Evolutionary conservation across 495 filamentous ascomycete species (phyloP).

Genomic region (Neurospora sp.): DNA sequence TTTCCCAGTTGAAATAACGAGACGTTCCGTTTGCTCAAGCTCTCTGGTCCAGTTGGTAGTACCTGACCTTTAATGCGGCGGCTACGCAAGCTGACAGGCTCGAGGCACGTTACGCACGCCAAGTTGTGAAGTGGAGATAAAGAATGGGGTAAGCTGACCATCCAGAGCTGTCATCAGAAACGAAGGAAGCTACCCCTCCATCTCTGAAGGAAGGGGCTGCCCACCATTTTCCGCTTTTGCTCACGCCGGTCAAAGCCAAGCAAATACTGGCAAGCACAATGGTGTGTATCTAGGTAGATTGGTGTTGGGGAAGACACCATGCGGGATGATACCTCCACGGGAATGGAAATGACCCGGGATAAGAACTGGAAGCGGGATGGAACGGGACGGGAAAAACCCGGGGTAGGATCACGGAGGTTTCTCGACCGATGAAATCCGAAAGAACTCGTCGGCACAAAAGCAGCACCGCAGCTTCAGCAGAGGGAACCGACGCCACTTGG

Average conservation of each 20-base stretch:
- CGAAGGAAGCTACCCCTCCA: not conserved
- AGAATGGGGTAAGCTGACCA: not conserved
- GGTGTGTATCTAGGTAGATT: not conserved
- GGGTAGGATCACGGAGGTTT: not conserved
- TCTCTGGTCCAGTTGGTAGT: not conserved
- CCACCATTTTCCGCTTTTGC: not conserved
- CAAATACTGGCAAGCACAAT: not conserved
- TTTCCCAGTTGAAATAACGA: not conserved
- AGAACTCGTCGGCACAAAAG: not conserved
- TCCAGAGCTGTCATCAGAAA: not conserved
- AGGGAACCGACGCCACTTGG: not conserved
- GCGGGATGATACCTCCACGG: not conserved
- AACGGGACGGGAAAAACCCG: not conserved
- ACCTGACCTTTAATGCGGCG: not conserved
- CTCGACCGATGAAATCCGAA: not conserved
- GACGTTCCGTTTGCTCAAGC: not conserved
- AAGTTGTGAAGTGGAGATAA: not conserved
- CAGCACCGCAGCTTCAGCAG: not conserved
- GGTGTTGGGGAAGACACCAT: not conserved
- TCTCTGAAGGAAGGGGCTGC: not conserved
- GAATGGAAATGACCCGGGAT: not conserved
- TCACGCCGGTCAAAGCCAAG: not conserved
- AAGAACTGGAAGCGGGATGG: not conserved
- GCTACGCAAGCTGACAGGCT: not conserved
- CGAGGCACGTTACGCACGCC: not conserved